phyloP scores from a whole-genome alignment of 2,329 filamentous ascomycete species.

The Dendryphion nanum region DNA sequence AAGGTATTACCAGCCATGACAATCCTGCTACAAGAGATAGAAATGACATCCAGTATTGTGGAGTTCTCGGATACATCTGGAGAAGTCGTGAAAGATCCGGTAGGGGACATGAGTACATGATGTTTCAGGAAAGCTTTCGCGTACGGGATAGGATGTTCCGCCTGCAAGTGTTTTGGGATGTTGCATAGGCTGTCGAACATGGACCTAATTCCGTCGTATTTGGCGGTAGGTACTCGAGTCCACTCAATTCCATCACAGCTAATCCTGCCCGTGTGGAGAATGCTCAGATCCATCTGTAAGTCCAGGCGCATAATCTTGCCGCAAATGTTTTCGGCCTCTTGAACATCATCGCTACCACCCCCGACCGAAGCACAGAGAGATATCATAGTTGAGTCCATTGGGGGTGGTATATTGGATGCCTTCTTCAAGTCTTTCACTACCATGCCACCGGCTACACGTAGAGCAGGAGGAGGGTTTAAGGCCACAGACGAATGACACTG shows the following conservation, averaged over 20 bases:
- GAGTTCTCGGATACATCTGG: constrained; percentile 10
- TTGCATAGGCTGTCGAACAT: constrained; percentile 28
- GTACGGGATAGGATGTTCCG: constrained; percentile 21
- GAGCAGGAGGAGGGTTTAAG: too few species aligned
- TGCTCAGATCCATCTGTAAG: constrained; percentile 27
- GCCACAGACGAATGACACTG: too few species aligned
- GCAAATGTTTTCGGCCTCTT: constrained; percentile 23
- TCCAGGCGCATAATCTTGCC: constrained; percentile 25
- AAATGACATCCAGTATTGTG: constrained; percentile 19
- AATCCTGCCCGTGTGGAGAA: constrained; percentile 25
- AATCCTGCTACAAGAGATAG: constrained; percentile 28
- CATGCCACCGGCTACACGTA: too few species aligned
- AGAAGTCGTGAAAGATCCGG: constrained; percentile 20
- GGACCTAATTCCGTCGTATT: constrained; percentile 16
- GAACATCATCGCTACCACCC: constrained; percentile 16
- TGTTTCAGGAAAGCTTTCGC: constrained; percentile 25
- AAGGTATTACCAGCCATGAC: constrained; percentile 16
- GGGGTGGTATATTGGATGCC: too few species aligned
- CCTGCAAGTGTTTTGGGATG: constrained; percentile 23
- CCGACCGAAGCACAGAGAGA: too few species aligned
- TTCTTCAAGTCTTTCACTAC: too few species aligned
- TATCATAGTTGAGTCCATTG: too few species aligned
- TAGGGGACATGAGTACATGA: constrained; percentile 14
- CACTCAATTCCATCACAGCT: constrained; percentile 21
- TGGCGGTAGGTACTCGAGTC: constrained; percentile 21